Evolutionary conservation across 2,329 filamentous ascomycete genomes (phyloP), one percentile per base, ranked within the genome.

Genomic region (Fusarium bulbicola): DNA sequence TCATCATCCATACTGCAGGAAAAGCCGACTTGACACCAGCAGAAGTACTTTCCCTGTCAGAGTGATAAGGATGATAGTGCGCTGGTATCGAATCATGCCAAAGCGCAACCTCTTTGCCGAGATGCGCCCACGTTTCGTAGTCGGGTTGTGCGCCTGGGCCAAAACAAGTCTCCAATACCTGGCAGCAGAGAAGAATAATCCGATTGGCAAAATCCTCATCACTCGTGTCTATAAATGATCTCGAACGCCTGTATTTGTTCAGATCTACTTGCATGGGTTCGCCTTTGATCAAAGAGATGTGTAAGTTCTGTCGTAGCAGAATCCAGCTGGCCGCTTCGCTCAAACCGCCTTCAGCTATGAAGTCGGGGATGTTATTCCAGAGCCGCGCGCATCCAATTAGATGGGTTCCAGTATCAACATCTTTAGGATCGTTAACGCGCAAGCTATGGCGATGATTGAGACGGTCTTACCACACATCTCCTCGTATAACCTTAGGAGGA

Each of bases 231-330:
- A 68, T 30, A 46, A 79, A 80, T 1, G 77, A 70, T 18, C 62
- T 62, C 0, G 78, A 80, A 14, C 68, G 64, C 10, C 58, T 70
- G 59, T 81, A 85, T n/a, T 79, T 79, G 7, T 78, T 80, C 47
- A 85, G 68, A 16, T 80, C 78, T 30, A 82, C 81, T 20, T 80
- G 78, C 52, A 85, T 58, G 64, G 53, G 83, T 64, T 65, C 80
- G 40, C 84, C 83, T 66, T 81, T 82, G 15, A 82, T 79, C 52
- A 85, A 80, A 1, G 84, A 84, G 28, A 85, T 82, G 65, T 86
- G 85, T 12, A 87, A 81, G 72, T 87, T 85, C 74, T 87, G 86
- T 18, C 86, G 80, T 34, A 86, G 78, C 13, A 85, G 85, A 8
- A 86, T 82, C 81, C 86, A 86, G 70, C 84, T 85, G 2, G 82